Percentiles rank a stretch among this genome's conserved stretches.
Evolutionary conservation across 1,284 basidiomycete genomes (phyloP).

Genomic region (Sporisorium iseilematis-ciliati): DNA sequence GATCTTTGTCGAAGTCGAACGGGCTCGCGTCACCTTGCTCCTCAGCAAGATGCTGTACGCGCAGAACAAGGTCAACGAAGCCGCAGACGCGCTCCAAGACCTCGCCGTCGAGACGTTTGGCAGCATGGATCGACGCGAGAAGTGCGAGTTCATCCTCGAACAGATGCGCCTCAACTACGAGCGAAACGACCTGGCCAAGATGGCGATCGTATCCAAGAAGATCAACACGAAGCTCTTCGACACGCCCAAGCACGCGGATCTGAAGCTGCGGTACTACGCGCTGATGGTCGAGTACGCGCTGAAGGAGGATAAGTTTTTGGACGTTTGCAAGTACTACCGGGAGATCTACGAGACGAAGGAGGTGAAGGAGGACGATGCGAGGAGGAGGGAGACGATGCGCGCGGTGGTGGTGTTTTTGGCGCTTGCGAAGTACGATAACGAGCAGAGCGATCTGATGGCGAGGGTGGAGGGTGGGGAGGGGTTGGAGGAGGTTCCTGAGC

Average conservation of each 20-base stretch:
- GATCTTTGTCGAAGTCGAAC: constrained; percentile 97
- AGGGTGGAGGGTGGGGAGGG: constrained; percentile 79
- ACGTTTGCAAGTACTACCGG: constrained; percentile 94
- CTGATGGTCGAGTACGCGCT: constrained; percentile 95
- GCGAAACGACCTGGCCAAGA: constrained; percentile 85
- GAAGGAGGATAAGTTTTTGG: constrained; percentile 85
- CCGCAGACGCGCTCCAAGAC: constrained; percentile 77
- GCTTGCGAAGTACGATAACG: constrained; percentile 92
- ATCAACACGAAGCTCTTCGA: constrained; percentile 88
- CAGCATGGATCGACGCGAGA: constrained; percentile 96
- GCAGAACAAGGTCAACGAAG: constrained; percentile 60
- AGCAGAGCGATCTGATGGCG: constrained; percentile 96
- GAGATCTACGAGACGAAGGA: constrained; percentile 95
- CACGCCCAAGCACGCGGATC: constrained; percentile 86
- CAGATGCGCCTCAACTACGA: constrained; percentile 93
- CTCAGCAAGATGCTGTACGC: constrained; percentile 61
- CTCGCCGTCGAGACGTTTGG: constrained; percentile 99
- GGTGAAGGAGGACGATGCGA: constrained; percentile 77
- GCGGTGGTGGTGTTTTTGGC: constrained; percentile 95
- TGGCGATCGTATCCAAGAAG: constrained; percentile 90
- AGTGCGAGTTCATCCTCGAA: constrained; percentile 97
- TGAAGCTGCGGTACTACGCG: constrained; percentile 95
- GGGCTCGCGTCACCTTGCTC: constrained; percentile 80
- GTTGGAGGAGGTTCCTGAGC: constrained; percentile 82
- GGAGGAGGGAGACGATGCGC: constrained; percentile 62